phyloP scores from a whole-genome alignment of 2,329 filamentous ascomycete genomes.

The Hyphodiscus sp. region DNA sequence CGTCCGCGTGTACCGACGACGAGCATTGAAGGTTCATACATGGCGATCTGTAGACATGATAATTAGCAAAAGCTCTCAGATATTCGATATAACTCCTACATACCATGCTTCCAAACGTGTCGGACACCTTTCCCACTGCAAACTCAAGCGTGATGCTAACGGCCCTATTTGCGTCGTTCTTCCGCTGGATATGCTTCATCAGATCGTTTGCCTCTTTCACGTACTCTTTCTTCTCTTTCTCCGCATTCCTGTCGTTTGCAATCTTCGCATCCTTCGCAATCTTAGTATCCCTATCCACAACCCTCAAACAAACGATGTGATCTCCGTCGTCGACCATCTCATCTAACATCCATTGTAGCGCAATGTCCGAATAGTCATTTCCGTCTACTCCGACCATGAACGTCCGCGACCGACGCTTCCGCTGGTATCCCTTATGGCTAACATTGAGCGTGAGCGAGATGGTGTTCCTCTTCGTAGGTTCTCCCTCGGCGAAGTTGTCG shows the following conservation, averaged over 20 bases:
- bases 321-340: slow-evolving; percentile 73
- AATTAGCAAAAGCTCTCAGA: slow-evolving; percentile 5
- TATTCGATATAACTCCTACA: slow-evolving; percentile 16
- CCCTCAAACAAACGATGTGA: slow-evolving; percentile 66
- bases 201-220: slow-evolving; percentile 57
- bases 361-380: slow-evolving; percentile 70
- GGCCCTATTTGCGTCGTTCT: slow-evolving; percentile 64
- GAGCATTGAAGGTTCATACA: slow-evolving; percentile 67
- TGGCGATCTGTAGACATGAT: slow-evolving; percentile 48
- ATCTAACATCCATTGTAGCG: slow-evolving; percentile 67
- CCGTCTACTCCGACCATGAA: slow-evolving; percentile 69
- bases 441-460: slow-evolving; percentile 65
- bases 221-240: slow-evolving; percentile 55
- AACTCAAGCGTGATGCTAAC: slow-evolving; percentile 68
- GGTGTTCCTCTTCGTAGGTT: slow-evolving; percentile 47
- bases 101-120: slow-evolving; percentile 69
- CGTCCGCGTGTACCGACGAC: slow-evolving; percentile 66
- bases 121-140: slow-evolving; percentile 64
- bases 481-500: slow-evolving; percentile 63
- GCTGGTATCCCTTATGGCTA: slow-evolving; percentile 66
- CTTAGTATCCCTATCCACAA: slow-evolving; percentile 64
- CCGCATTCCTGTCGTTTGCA: slow-evolving; percentile 50
- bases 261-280: slow-evolving; percentile 57
- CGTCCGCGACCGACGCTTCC: slow-evolving; percentile 59
- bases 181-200: slow-evolving; percentile 58